Evolutionary conservation across 2,329 filamentous ascomycete genomes (phyloP), one percentile per base, ranked within the genome.

Genomic region (Zymoseptoria passerinii): DNA sequence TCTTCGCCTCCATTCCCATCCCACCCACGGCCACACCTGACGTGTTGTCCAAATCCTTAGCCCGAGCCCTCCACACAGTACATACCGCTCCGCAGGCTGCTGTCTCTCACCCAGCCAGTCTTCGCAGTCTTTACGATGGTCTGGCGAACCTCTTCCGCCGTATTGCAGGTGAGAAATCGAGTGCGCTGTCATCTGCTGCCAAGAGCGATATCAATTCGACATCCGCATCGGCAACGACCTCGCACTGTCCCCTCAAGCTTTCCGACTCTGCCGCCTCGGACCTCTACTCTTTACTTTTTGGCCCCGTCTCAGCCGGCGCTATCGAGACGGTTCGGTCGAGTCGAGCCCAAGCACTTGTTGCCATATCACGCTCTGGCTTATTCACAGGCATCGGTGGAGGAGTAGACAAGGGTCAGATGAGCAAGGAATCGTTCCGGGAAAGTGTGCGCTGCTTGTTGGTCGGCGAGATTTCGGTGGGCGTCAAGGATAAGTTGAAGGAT

Each of bases 281-380:
- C 28, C 35, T 70, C 55, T 66, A 63, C 56, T 44, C 58, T 29
- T 54, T 70, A 49, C 61, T 70, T 16, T 69, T 69, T 58, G 62
- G 64, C 20, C 61, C 63, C 28, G 35, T n/a, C 35, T 44, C 35
- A 16, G 61, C 65, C 23, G 58, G 66, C 28, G 60, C 60, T 16
- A 67, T 66, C 16, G 68, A 72, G 59, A 67, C 66, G 19, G 29
- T 71, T 28, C 63, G 68, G 13, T 56, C 70, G 54, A 56, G 62
- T 28, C 59, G 69, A 52, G 69, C 68, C 23, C 66, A 70, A 50
- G 66, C 69, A 16, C 57, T 70, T 19, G 53, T 63, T 35, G 64
- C 65, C 28, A 58, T 64, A n/a, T 59, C 58, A 48, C 35, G 35
- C 10, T 44, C 35, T 7, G 35, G 35, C 35, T 44, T 44, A 13